These are phyloP conservation scores for Xylaria digitata DNA, from an alignment of 2,329 filamentous ascomycete species.

Conservation along the genomic window DNA sequence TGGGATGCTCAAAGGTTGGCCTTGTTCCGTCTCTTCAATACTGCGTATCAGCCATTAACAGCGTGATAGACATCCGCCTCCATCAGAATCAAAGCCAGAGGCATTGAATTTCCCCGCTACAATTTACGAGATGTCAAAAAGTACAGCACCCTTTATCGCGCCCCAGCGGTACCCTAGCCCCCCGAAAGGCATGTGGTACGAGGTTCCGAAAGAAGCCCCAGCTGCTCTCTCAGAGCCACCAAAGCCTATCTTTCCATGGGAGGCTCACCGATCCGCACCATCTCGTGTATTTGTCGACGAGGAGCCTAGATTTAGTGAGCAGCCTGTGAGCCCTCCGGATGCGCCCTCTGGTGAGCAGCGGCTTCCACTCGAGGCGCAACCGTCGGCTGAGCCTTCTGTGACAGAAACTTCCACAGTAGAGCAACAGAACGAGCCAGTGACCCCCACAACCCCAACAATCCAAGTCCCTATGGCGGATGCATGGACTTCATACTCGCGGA, in stretches of 20 bases:
- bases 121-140: slow-evolving; percentile 85
- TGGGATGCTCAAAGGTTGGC: slow-evolving; percentile 68
- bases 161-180: slow-evolving; percentile 83
- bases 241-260: slow-evolving; percentile 90
- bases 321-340: slow-evolving; percentile 12
- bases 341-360: slow-evolving; percentile 39
- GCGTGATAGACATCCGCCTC: slow-evolving; percentile 69
- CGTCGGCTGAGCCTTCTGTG: slow-evolving; percentile 51
- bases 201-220: slow-evolving; percentile 75
- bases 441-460: slow-evolving; percentile 62
- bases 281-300: slow-evolving; percentile 75
- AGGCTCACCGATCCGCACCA: slow-evolving; percentile 71
- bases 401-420: slow-evolving; percentile 53
- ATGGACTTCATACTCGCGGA: slow-evolving; percentile 79
- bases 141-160: slow-evolving; percentile 78
- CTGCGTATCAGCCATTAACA: slow-evolving; percentile 32
- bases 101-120: slow-evolving; percentile 83
- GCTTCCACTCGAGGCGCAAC: slow-evolving; percentile 39
- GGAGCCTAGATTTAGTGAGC: slow-evolving; percentile 45
- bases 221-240: slow-evolving; percentile 66
- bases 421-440: slow-evolving; percentile 57
- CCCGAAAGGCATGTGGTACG: slow-evolving; percentile 88
- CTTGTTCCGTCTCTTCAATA: not conserved
- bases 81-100: slow-evolving; percentile 79
- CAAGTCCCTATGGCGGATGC: slow-evolving; percentile 64